phyloP scores from a whole-genome alignment of 805 yeast genomes.

The Candida nonsorbophila region DNA sequence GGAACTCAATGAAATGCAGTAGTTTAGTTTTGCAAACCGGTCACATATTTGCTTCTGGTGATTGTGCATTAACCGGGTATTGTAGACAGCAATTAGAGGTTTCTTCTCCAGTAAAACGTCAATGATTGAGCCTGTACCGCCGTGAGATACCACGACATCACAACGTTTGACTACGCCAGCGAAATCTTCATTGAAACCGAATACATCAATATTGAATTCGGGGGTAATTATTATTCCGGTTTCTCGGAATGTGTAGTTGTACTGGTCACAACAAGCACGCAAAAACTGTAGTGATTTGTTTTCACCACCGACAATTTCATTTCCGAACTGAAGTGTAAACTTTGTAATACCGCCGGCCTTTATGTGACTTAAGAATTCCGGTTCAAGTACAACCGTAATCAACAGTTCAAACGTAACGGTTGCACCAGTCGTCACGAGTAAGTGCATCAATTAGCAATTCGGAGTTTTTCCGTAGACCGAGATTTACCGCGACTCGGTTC shows the following conservation, averaged over 20 bases:
- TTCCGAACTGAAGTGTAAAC: neutral
- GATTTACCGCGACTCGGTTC: too few species aligned
- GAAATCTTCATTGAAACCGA: conserved; percentile 24
- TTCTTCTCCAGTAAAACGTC: conserved; percentile 60
- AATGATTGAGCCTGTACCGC: conserved; percentile 86
- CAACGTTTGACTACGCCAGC: conserved; percentile 35
- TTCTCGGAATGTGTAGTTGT: neutral
- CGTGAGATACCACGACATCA: conserved; percentile 77
- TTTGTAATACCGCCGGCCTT: neutral
- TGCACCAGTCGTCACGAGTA: conserved; percentile 94
- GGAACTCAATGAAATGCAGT: too few species aligned
- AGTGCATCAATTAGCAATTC: too few species aligned
- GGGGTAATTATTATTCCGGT: conserved; percentile 1
- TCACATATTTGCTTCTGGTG: conserved; percentile 76
- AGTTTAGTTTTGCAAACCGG: conserved; percentile 9
- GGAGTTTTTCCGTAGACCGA: too few species aligned
- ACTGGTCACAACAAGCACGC: neutral
- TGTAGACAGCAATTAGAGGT: conserved; percentile 65
- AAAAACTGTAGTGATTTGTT: neutral
- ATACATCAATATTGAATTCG: conserved; percentile 11
- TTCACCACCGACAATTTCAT: neutral
- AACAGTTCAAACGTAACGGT: conserved; percentile 74
- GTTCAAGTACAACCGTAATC: conserved; percentile 20
- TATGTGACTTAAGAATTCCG: conserved; percentile 1
- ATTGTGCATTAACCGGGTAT: conserved; percentile 73